A percentile compares a stretch with the other conserved stretches of the same genome.
phyloP scores from a whole-genome alignment of 1,284 basidiomycete species.

The Chondrostereum purpureum region DNA sequence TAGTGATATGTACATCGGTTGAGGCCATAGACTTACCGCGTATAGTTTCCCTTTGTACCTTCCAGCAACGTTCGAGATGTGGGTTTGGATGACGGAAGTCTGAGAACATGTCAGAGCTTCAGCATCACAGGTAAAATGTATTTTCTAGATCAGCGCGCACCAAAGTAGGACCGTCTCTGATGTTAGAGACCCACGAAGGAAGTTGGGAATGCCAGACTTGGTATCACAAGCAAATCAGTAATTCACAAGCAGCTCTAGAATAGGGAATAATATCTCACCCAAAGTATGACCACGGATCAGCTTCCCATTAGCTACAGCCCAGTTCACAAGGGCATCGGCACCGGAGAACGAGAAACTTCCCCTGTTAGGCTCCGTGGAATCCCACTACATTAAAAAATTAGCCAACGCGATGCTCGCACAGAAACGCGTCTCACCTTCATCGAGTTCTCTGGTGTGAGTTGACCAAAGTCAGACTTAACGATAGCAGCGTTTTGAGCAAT shows the following conservation, averaged over 20 bases:
- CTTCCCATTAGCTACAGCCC: slow-evolving; percentile 38
- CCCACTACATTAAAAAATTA: neutral
- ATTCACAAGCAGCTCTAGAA: neutral
- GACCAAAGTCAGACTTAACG: slow-evolving; percentile 27
- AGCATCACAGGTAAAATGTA: neutral
- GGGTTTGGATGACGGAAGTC: slow-evolving; percentile 34
- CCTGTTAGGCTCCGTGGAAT: slow-evolving; percentile 18
- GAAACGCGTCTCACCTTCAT: slow-evolving; percentile 22
- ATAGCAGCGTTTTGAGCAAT: slow-evolving; percentile 22
- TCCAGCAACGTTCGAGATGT: slow-evolving; percentile 31
- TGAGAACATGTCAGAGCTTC: slow-evolving; percentile 11
- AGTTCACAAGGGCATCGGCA: slow-evolving; percentile 38
- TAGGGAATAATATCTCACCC: slow-evolving; percentile 16
- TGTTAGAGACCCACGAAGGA: slow-evolving; percentile 35
- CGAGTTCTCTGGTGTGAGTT: slow-evolving; percentile 30
- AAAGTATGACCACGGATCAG: slow-evolving; percentile 43
- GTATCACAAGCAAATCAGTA: neutral
- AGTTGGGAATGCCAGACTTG: slow-evolving; percentile 48
- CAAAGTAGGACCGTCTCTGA: slow-evolving; percentile 26
- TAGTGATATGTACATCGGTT: neutral
- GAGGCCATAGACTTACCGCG: slow-evolving; percentile 18
- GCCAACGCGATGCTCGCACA: neutral
- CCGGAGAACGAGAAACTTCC: slow-evolving; percentile 32
- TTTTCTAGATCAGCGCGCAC: slow-evolving; percentile 15
- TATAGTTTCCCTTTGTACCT: slow-evolving; percentile 37